These are phyloP conservation scores for Exophiala alcalophila DNA, from an alignment of 2,329 filamentous ascomycete genomes.

Conservation along the genomic window DNA sequence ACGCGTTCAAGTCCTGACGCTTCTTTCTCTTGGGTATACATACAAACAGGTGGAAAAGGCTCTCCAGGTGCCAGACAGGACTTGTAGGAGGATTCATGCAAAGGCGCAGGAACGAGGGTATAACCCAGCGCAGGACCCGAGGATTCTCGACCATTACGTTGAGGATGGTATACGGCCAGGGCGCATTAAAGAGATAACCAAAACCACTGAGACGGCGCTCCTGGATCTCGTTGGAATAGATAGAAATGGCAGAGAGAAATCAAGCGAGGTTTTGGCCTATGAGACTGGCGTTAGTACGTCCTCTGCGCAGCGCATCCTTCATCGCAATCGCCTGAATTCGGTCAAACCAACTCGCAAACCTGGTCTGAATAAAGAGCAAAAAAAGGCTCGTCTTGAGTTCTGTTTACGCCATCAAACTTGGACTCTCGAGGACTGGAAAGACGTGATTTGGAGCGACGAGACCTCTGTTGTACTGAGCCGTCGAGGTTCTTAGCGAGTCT, in stretches of 20 bases:
- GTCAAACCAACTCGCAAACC: conserved; percentile 25
- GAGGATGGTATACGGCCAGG: conserved; percentile 5
- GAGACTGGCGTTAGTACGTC: conserved; percentile 7
- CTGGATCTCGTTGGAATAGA: conserved; percentile 8
- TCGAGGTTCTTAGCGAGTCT: conserved; percentile 17
- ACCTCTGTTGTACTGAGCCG: conserved; percentile 23
- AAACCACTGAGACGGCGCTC: neutral
- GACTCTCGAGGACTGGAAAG: conserved; percentile 30
- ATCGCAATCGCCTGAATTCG: conserved; percentile 12
- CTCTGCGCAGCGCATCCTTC: conserved; percentile 11
- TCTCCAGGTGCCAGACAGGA: neutral
- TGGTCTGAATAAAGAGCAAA: conserved; percentile 15
- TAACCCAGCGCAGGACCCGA: conserved; percentile 6
- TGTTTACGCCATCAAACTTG: conserved; percentile 22
- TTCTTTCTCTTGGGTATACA: neutral
- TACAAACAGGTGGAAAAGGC: neutral
- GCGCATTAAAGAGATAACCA: conserved; percentile 2
- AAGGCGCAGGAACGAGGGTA: conserved; percentile 14
- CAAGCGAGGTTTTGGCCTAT: conserved; percentile 18
- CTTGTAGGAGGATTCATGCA: conserved; percentile 28
- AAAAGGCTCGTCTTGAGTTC: conserved; percentile 17
- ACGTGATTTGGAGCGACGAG: conserved; percentile 30
- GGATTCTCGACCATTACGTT: conserved; percentile 18
- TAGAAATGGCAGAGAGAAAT: conserved; percentile 20
- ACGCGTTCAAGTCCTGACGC: conserved; percentile 1